Base-by-base conservation (phyloP, 768 basidiomycete genomes). In the Panus rudis region DNA sequence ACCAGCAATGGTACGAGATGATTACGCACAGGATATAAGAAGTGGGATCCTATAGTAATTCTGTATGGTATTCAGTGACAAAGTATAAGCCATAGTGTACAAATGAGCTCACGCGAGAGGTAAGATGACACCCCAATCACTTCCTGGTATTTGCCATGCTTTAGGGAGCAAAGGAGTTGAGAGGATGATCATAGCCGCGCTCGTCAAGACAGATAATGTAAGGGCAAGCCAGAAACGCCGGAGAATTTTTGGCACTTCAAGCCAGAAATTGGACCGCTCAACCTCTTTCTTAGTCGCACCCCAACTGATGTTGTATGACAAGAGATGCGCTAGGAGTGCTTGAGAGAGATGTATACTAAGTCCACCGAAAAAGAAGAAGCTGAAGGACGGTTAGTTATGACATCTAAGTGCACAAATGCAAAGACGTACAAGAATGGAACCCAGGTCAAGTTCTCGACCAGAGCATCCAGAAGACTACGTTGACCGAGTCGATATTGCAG, bases 191-290 rank as follows among this genome's bases (percentile, higher is more conserved):
- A 90, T 81, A 33, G 60, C 68, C 7, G 63, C 69, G 48, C 81
- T 65, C 11, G 67, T 47, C n/a, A 70, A 43, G 51, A 78, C 65
- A 34, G 74, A 79, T 17, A 84, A 42, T 19, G 75, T 47, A 49
- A 88, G 71, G 31, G 76, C 73, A 35, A 78, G 54, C 71, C 84
- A 80, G 67, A 88, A 93, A 3, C 89, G 81, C 49, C 78, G 78
- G 55, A 82, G 66, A 58, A 93, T 91, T 45, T 78, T 76, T 1
- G 92, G 92, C 8, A 92, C 78, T 61, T 93, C 91, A 44, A 84
- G 75, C 76, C 86, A 92, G 70, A 94, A 92, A 59, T 92, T 92
- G 5, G 84, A 87, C 38, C 77, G 71, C 62, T 92, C 83, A 33
- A 92, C 87, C 61, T 88, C 85, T 74, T 91, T 92, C 52, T 75